phyloP scores from a whole-genome alignment of 2,329 filamentous ascomycete genomes.

The Myriosclerotinia scirpicola region DNA sequence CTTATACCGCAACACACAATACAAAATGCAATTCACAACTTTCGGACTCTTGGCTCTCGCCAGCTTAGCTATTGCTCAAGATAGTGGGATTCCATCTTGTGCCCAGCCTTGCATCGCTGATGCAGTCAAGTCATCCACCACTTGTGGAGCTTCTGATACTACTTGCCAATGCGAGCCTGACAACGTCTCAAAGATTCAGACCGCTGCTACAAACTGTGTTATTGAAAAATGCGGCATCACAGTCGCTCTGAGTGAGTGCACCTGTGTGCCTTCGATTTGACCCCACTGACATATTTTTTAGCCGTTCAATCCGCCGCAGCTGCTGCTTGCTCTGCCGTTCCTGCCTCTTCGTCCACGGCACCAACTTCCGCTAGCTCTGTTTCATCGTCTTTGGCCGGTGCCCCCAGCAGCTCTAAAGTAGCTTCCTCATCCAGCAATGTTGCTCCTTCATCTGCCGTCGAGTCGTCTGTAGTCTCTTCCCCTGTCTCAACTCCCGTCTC shows the following conservation, averaged over 20 bases:
- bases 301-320: constrained; percentile 9
- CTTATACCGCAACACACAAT: neutral
- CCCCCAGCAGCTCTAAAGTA: neutral
- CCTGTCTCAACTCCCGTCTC: neutral
- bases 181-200: constrained; percentile 15
- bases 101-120: constrained; percentile 17
- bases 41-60: constrained; percentile 19
- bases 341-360: constrained; percentile 8
- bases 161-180: constrained; percentile 17
- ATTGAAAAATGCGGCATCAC: constrained; percentile 3
- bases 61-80: constrained; percentile 18
- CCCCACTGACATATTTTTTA: neutral
- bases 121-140: constrained; percentile 9
- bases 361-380: constrained; percentile 1
- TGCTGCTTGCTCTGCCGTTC: constrained; percentile 7
- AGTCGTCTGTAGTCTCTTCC: neutral
- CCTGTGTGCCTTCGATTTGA: neutral
- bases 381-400: neutral
- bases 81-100: constrained; percentile 15
- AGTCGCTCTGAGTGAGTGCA: constrained; percentile 19
- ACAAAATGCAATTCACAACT: constrained; percentile 21
- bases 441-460: constrained; percentile 4
- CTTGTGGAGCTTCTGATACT: constrained; percentile 18
- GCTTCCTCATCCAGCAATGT: neutral
- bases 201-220: constrained; percentile 21